Evolutionary conservation across 1,139 yeast species (phyloP).

Genomic region (Kodamaea anthophila): DNA sequence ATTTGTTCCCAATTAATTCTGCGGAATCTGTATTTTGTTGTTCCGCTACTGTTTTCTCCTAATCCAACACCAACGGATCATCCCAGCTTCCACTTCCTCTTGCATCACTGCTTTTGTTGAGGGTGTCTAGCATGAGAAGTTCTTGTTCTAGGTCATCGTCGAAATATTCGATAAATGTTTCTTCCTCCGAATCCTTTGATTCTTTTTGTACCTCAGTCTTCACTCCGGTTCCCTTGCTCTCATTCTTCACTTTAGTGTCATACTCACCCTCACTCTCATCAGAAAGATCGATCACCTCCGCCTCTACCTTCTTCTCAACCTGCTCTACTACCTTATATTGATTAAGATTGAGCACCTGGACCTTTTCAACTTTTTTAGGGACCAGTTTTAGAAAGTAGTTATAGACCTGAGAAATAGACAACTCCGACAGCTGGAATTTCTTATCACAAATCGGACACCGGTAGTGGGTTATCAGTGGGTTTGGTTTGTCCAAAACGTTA

Average conservation of each 20-base stretch:
- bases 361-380: constrained; percentile 27
- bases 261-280: constrained; percentile 12
- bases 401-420: constrained; percentile 36
- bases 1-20: too few species aligned
- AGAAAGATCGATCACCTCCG: constrained; percentile 23
- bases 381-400: constrained; percentile 40
- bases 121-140: too few species aligned
- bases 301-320: constrained; percentile 6
- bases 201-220: constrained; percentile 4
- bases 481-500: background rate
- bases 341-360: constrained; percentile 33
- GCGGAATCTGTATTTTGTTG: too few species aligned
- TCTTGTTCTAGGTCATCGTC: constrained; percentile 23
- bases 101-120: too few species aligned
- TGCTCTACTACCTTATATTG: constrained; percentile 19
- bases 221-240: constrained; percentile 1
- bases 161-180: constrained; percentile 8
- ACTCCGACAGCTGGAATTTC: constrained; percentile 28
- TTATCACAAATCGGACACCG: constrained; percentile 40
- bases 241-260: background rate
- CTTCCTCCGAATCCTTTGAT: background rate
- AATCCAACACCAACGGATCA: constrained; percentile 31
- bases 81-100: constrained; percentile 29
- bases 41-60: too few species aligned
- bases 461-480: constrained; percentile 18